phyloP scores from a whole-genome alignment of 169 alveolate species.

The Plasmodium fragile region DNA sequence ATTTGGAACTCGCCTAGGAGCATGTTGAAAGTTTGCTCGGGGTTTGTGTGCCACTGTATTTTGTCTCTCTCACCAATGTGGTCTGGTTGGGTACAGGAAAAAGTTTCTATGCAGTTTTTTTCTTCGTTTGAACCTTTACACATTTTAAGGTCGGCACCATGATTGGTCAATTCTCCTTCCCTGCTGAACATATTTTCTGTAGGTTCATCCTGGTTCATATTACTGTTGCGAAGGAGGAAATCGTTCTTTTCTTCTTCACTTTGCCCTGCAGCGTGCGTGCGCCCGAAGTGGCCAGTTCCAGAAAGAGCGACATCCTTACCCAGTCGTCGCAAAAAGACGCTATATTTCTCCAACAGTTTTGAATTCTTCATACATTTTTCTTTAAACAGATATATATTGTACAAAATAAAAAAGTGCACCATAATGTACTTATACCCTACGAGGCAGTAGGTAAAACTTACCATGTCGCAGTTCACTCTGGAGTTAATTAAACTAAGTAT shows the following conservation, averaged over 20 bases:
- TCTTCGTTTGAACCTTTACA: not conserved
- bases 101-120: not conserved
- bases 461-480: conserved; percentile 55
- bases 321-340: conserved; percentile 11
- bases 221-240: not conserved
- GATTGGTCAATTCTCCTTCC: not conserved
- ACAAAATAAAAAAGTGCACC: conserved; percentile 41
- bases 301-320: not conserved
- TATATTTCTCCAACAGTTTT: conserved; percentile 18
- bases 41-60: not conserved
- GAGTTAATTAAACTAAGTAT: conserved; percentile 56
- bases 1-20: conserved; percentile 41
- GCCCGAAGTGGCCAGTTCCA: not conserved
- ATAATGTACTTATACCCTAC: conserved; percentile 52
- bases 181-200: not conserved
- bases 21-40: conserved; percentile 8
- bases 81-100: not conserved
- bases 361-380: conserved; percentile 24
- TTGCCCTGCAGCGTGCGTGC: not conserved
- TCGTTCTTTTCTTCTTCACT: not conserved
- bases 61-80: not conserved
- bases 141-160: not conserved
- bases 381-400: conserved; percentile 40
- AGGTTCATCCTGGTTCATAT: not conserved
- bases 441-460: conserved; percentile 16